Evolutionary conservation across 179 eudicot species (phyloP).

Genomic region (Corrigiola litoralis): DNA sequence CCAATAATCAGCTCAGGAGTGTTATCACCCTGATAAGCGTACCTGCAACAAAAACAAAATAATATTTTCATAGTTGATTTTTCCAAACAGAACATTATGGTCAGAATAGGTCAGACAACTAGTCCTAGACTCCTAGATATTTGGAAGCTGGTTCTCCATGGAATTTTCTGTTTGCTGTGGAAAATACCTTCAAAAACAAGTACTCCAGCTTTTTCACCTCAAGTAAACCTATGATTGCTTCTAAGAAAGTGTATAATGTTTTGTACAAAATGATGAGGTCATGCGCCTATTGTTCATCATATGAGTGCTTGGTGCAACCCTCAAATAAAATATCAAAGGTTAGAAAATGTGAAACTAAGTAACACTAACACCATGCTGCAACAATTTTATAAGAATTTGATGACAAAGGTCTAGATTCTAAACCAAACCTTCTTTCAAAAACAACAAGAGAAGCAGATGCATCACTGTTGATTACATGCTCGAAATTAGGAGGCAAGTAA

Average conservation of each 20-base stretch:
- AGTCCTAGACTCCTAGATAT: background rate
- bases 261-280: too few species aligned
- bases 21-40: conserved; percentile 54
- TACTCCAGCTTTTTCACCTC: background rate
- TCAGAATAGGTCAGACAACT: background rate
- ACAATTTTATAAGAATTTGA: background rate
- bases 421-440: conserved; percentile 76
- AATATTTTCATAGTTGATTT: background rate
- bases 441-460: conserved; percentile 65
- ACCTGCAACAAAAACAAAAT: conserved; percentile 37
- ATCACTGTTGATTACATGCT: conserved; percentile 53
- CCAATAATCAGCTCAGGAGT: conserved; percentile 58
- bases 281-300: too few species aligned
- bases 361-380: conserved; percentile 1
- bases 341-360: background rate
- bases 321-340: background rate
- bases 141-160: background rate
- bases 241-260: background rate
- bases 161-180: background rate
- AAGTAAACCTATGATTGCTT: background rate
- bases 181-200: background rate
- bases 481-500: conserved; percentile 69
- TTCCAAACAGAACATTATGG: background rate
- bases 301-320: background rate
- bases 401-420: background rate